Base-by-base conservation (phyloP, 495 filamentous ascomycete species). In the Cairneyella variabilis region DNA sequence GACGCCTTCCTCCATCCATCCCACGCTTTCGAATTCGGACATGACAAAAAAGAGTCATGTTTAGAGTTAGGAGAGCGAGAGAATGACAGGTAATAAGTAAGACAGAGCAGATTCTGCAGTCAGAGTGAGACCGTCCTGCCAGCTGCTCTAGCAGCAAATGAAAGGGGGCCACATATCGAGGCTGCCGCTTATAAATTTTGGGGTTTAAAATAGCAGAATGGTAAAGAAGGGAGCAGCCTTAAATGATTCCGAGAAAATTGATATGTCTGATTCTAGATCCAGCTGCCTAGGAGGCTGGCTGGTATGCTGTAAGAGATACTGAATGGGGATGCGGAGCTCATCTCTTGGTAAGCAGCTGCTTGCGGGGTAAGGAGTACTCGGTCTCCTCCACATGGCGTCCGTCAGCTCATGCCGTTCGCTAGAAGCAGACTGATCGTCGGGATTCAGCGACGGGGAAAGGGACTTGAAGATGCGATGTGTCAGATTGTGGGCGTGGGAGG, bases 61-160 rank as follows among this genome's bases (percentile, higher is more conserved):
- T n/a, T n/a, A n/a, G n/a, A n/a, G n/a, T n/a, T 27, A 51, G 20
- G 18, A 51, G 20, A 23, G 28, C 1, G 41, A 25, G 37, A 41
- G 34, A 34, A 49, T 49, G 46, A 51, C 37, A 51, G 26, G 36
- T 27, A 51, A 41, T 16, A 48, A 48, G 28, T 22, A 41, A 51
- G 48, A 40, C 34, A 40, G 20, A 45, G n/a, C n/a, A n/a, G n/a
- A n/a, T n/a, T n/a, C n/a, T n/a, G n/a, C 23, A 21, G 22, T 28
- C 37, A 26, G 34, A 28, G 48, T 51, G 22, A 51, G 48, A 51
- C 48, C 5, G 23, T n/a, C n/a, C n/a, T n/a, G n/a, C n/a, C 20
- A 37, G 9, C 9, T 7, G 18, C 12, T 36, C 17, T 32, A 26
- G 37, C 40, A 51, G 48, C 48, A 51, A 51, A 51, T 51, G 21